Base-by-base conservation (phyloP, 441 rosid species). In the Bruguiera hainesii region DNA sequence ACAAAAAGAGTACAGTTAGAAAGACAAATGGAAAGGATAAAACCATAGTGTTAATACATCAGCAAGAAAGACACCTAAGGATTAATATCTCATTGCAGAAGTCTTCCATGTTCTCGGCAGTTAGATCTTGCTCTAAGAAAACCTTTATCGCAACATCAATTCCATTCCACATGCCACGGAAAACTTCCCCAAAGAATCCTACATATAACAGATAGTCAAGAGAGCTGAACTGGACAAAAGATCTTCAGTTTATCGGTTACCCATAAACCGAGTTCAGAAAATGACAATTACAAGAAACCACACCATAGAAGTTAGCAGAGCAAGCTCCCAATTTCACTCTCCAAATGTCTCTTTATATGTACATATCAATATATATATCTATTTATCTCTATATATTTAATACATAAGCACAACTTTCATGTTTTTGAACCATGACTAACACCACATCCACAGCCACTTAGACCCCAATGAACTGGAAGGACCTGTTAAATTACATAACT, bases 171-270 rank as follows among this genome's bases (percentile, higher is more conserved):
- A 87, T 63, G n/a, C 98, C 98, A 50, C 96, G 96, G 56, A 96
- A 96, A 60, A 96, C 99, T 86, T 96, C 98, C 61, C 98, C 99
- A 3, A 96, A 96, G 74, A 89, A 96, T 56, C 99, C 99, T 93
- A 71, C 29, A 70, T 53, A 23, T 6, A 64, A 60, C 46, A 63
- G 55, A 53, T 26, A 66, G 23, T 33, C 48, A 74, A 70, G 21
- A 61, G 21, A 10, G 25, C 37, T 20, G 4, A 64, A 61, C 30
- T 66, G 37, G 64, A 49, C 19, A 26, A 8, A 48, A 33, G 3
- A 31, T 61, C 18, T 42, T 42, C 18, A 42, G 18, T 42, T 42
- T 11, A 42, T 42, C 0, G 4, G 4, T 13, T 42, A 11, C 48
- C 13, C 13, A 13, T 42, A 42, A 42, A 42, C 48, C 3, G 48